Conservation (phyloP, 345 rosid species). For the Brassica napus region Da-Ae NC_063438.1:28259501-28260000, state of each 20-base stretch:
- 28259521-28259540: background rate
- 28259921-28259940: background rate
- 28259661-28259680: background rate
- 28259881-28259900: conserved; percentile 12
- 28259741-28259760: background rate
- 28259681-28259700: background rate
- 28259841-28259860: background rate
- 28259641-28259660: background rate
- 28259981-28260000: background rate
- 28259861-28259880: background rate
- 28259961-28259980: background rate
- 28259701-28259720: background rate
- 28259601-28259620: background rate
- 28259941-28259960: background rate
- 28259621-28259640: background rate
- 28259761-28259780: background rate
- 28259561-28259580: background rate
- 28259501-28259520: background rate
- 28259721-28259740: background rate
- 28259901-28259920: background rate
- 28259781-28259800: background rate
- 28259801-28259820: background rate
- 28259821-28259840: background rate
- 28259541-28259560: background rate
- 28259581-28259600: background rate